phyloP scores from a whole-genome alignment of 75 land plant species.

The Cunninghamia lanceolata region DNA sequence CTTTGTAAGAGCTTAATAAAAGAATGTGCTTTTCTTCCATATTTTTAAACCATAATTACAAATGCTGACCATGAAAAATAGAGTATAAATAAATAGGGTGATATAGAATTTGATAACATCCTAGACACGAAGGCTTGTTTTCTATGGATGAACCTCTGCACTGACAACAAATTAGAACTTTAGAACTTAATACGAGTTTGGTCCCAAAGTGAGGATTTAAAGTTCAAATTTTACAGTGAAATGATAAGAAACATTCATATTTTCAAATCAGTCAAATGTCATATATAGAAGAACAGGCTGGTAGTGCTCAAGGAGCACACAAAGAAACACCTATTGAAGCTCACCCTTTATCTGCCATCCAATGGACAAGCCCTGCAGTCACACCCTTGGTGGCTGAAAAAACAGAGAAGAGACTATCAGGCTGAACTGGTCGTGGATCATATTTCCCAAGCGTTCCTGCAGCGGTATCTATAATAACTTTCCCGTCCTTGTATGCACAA shows the following conservation, averaged over 20 bases:
- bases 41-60: background rate
- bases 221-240: background rate
- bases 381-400: constrained; percentile 92
- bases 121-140: background rate
- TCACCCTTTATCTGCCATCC: constrained; percentile 90
- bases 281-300: background rate
- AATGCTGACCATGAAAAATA: background rate
- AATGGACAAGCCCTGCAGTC: constrained; percentile 89
- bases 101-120: background rate
- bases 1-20: background rate
- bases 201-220: background rate
- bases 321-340: constrained; percentile 10
- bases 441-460: constrained; percentile 85
- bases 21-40: background rate
- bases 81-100: background rate
- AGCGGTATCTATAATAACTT: constrained; percentile 88
- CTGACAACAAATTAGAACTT: background rate
- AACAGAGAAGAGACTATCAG: constrained; percentile 84
- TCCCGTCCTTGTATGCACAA: constrained; percentile 94
- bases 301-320: background rate
- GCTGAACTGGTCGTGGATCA: constrained; percentile 94
- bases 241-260: background rate
- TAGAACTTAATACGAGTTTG: background rate
- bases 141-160: background rate
- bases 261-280: background rate